These are phyloP conservation scores for Trichoderma breve DNA, from an alignment of 2,329 filamentous ascomycete species.

Conservation along the genomic window DNA sequence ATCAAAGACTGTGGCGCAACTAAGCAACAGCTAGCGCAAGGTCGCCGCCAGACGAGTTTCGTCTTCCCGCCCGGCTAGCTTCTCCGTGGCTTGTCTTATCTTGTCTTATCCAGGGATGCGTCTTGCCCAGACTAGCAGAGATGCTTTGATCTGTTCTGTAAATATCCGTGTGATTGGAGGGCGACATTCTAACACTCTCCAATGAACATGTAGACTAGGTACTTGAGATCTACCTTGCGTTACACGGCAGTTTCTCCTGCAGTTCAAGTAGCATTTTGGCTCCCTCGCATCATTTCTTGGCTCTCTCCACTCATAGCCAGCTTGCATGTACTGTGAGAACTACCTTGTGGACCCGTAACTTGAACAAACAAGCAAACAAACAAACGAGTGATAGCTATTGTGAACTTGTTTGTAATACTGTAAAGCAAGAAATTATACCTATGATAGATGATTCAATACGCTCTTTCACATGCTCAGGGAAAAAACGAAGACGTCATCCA, in stretches of 20 bases:
- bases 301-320: not conserved
- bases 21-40: not conserved
- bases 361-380: not conserved
- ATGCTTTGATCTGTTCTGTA: not conserved
- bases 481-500: slow-evolving; percentile 1
- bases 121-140: not conserved
- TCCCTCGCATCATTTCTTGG: not conserved
- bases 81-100: not conserved
- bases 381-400: not conserved
- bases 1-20: not conserved
- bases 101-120: not conserved
- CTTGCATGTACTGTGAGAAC: not conserved
- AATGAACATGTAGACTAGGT: not conserved
- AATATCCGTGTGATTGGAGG: not conserved
- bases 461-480: not conserved
- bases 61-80: not conserved
- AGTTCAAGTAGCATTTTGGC: not conserved
- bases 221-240: not conserved
- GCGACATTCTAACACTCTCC: not conserved
- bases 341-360: not conserved
- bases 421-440: not conserved
- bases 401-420: not conserved
- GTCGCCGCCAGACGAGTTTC: not conserved
- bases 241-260: not conserved
- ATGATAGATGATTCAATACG: not conserved